Conservation (phyloP, 805 yeast species). For the Pachysolen tannophilus region DNA sequence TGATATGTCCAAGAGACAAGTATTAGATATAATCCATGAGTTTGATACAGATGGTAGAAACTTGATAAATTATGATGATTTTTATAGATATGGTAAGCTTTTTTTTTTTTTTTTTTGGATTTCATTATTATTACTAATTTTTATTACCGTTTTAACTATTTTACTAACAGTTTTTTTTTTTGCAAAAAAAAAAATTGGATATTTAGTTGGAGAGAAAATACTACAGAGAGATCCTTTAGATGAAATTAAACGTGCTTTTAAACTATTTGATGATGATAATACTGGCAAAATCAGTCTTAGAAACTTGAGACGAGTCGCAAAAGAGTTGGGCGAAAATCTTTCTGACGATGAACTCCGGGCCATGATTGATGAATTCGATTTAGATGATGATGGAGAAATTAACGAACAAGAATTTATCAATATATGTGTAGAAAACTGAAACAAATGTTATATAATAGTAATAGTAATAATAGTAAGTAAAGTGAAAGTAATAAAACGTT, state of each 20-base stretch:
- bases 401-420: constrained; percentile 86
- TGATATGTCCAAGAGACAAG: constrained; percentile 68
- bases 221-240: constrained; percentile 86
- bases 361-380: constrained; percentile 96
- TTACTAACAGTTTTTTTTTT: constrained; percentile 28
- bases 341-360: constrained; percentile 91
- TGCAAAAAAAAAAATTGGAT: constrained; percentile 55
- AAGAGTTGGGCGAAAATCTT: constrained; percentile 85
- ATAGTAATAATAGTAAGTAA: too few species aligned
- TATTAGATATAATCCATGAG: constrained; percentile 68
- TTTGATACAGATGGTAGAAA: constrained; percentile 73
- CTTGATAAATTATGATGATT: constrained; percentile 72
- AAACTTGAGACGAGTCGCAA: constrained; percentile 81
- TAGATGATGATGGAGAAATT: constrained; percentile 94
- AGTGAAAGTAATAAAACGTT: too few species aligned
- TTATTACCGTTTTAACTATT: not conserved
- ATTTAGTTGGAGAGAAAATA: constrained; percentile 77
- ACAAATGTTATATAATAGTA: too few species aligned
- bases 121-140: not conserved
- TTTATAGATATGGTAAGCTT: constrained; percentile 59
- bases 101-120: not conserved
- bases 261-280: constrained; percentile 77
- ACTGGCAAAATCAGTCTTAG: constrained; percentile 82
- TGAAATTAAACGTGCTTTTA: constrained; percentile 85
- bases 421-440: constrained; percentile 65